These are phyloP conservation scores for Colletotrichum truncatum DNA, from an alignment of 2,329 filamentous ascomycete species.

Conservation along the genomic window DNA sequence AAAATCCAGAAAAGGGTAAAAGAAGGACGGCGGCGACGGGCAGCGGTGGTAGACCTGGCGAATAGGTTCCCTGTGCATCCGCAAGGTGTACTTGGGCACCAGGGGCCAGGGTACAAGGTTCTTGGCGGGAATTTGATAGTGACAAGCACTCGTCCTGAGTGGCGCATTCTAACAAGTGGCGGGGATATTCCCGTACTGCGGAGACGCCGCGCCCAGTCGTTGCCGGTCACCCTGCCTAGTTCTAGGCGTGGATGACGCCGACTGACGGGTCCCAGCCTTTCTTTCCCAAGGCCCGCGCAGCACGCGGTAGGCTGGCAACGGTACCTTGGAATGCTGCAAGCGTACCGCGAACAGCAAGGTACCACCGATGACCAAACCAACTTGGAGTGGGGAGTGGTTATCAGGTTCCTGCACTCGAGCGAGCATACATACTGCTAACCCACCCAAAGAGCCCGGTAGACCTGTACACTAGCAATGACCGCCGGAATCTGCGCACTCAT, in stretches of 20 bases:
- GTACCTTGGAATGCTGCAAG: background rate
- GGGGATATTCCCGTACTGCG: constrained; percentile 16
- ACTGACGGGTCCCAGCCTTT: constrained; percentile 22
- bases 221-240: background rate
- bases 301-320: background rate
- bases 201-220: constrained; percentile 10
- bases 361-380: too few relatives aligned
- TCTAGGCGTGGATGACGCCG: constrained; percentile 22
- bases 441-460: background rate
- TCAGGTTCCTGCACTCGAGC: too few relatives aligned
- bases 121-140: background rate
- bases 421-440: background rate
- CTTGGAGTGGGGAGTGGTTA: too few relatives aligned
- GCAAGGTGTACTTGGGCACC: background rate
- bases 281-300: constrained; percentile 7
- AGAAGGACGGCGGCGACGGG: constrained; percentile 5
- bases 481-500: background rate
- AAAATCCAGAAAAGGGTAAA: background rate
- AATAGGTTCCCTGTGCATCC: background rate
- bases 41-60: background rate
- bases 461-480: background rate
- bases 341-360: background rate
- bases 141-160: background rate
- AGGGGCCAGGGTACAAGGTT: background rate
- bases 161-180: constrained; percentile 21